Base-by-base conservation (phyloP, 2,329 filamentous ascomycete species). In the Alternaria tenuissima region DNA sequence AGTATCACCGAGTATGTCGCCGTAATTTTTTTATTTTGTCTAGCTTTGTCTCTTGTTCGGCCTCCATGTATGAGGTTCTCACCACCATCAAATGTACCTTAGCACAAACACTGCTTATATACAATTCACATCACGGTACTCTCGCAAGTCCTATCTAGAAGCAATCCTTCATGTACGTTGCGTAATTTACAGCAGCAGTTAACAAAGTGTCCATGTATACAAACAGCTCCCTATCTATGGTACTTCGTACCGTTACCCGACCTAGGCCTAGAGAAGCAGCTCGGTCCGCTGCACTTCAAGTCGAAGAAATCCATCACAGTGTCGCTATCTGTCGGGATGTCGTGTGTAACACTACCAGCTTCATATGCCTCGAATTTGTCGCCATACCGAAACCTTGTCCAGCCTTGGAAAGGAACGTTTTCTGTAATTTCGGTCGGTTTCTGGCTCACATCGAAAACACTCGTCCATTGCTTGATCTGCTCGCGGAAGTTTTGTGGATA, bases 391-490 rank as follows among this genome's bases (percentile, higher is more conserved):
- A 55, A 68, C 32, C 67, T 66, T 16, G 75, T 77, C 74, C 75
- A 77, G 2, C 71, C 72, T 11, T 51, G n/a, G 20, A 75, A 55
- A 6, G 75, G 75, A 22, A 71, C 74, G 57, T 77, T 55, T 22
- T 58, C 51, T 5, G 66, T 69, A 11, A 65, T 70, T 16, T 67
- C 59, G 3, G 58, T 68, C 39, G 71, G 69, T 32, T 58, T 70
- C 6, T 63, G 57, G 46, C 66, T 73, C 5, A 74, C 54, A 1
- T 66, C 70, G 53, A 76, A 70, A 2, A 77, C 73, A 38, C 59
- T 69, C 2, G 72, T 76, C 75, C 74, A 77, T 55, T 77, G 67
- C 58, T 76, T 77, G 54, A 76, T 71, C 48, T 75, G 67, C 53
- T 77, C 75, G n/a, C 71, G 55, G 8, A 76, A 57, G 36, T 77